Percentiles rank a stretch among this genome's conserved stretches.
phyloP scores from a whole-genome alignment of 208 protist genomes.

The Leishmania martiniquensis region DNA sequence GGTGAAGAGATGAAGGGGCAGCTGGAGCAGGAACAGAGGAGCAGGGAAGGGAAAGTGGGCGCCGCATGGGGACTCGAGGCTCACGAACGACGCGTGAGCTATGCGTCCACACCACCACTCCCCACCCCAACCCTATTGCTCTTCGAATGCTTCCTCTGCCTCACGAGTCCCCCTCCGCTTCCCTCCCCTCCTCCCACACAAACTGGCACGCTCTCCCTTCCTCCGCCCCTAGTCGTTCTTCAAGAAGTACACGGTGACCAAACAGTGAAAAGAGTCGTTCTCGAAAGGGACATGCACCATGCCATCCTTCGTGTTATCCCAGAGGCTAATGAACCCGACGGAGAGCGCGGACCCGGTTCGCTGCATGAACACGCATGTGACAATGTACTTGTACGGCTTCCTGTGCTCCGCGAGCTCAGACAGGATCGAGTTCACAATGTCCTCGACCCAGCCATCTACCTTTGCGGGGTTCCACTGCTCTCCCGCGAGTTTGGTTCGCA shows the following conservation, averaged over 20 bases:
- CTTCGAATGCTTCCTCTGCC: background rate
- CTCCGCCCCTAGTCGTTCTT: conserved; percentile 83
- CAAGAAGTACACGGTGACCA: conserved; percentile 90
- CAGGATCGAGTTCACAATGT: conserved; percentile 73
- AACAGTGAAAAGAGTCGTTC: conserved; percentile 81
- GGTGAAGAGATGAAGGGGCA: background rate
- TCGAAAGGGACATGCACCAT: conserved; percentile 90
- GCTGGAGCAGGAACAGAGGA: background rate
- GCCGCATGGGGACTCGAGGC: background rate
- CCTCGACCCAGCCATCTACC: conserved; percentile 84
- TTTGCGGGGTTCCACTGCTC: conserved; percentile 85
- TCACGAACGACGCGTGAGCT: background rate
- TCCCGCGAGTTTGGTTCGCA: conserved; percentile 66
- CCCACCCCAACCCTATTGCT: too few species aligned
- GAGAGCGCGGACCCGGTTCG: conserved; percentile 90
- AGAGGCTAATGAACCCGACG: conserved; percentile 88
- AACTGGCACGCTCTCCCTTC: too few species aligned
- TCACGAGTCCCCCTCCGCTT: background rate
- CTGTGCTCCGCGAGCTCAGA: conserved; percentile 89
- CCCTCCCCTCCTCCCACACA: background rate
- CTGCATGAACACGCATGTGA: conserved; percentile 92
- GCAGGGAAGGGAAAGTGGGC: background rate
- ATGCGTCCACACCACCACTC: too few species aligned
- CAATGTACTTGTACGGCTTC: conserved; percentile 95
- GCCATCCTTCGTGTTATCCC: conserved; percentile 94